A percentile compares a stretch with the other conserved stretches of the same genome.
Evolutionary conservation across 2,329 filamentous ascomycete genomes (phyloP).

Genomic region (Cercospora sp.): DNA sequence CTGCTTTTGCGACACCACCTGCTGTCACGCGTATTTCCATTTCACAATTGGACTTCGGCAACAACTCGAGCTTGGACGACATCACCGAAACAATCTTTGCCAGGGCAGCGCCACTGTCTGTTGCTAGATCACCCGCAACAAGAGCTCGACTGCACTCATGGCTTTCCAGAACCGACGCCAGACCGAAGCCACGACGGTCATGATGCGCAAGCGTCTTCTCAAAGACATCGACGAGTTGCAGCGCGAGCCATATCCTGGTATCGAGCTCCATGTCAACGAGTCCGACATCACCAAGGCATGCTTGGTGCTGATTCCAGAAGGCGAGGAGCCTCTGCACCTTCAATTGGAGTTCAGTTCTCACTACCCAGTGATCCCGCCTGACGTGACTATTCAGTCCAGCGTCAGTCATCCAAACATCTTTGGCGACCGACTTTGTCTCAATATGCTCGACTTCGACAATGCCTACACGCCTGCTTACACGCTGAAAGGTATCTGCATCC

Average conservation of each 20-base stretch:
- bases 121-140: not conserved
- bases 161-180: not conserved
- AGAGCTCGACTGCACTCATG: not conserved
- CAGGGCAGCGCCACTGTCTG: not conserved
- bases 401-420: conserved; percentile 30
- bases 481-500: conserved; percentile 31
- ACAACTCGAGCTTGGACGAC: not conserved
- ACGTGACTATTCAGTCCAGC: conserved; percentile 24
- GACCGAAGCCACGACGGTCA: not conserved
- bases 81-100: not conserved
- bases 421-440: conserved; percentile 28
- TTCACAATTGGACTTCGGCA: not conserved
- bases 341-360: conserved; percentile 21
- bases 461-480: conserved; percentile 31
- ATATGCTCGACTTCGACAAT: conserved; percentile 22
- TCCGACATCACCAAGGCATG: conserved; percentile 23
- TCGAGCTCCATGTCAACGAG: conserved; percentile 24
- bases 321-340: conserved; percentile 24
- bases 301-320: conserved; percentile 20
- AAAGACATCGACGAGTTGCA: conserved; percentile 28
- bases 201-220: conserved; percentile 23
- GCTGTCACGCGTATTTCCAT: not conserved
- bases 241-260: conserved; percentile 29
- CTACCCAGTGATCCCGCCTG: conserved; percentile 24
- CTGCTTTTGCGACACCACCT: not conserved